Conservation (phyloP, 257 asterid species). For the Thymus mandschuricus region DNA sequence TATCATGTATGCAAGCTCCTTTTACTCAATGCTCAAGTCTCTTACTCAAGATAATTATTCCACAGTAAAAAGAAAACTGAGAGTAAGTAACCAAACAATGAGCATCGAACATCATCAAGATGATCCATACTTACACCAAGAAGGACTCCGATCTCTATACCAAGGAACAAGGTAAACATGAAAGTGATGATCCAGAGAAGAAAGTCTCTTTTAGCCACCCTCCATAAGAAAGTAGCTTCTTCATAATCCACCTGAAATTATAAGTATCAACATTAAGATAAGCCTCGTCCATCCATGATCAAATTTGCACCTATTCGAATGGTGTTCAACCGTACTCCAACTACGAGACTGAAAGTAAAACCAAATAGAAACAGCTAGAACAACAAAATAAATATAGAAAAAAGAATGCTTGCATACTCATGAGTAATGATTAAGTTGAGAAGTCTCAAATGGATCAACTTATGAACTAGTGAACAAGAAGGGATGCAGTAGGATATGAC, state of each 20-base stretch:
- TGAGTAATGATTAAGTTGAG: background rate
- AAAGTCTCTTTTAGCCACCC: conserved; percentile 92
- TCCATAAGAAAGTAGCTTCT: conserved; percentile 91
- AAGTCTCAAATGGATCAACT: conserved; percentile 13
- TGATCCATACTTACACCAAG: conserved; percentile 71
- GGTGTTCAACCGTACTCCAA: conserved; percentile 5
- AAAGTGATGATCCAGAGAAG: conserved; percentile 90
- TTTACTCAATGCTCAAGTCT: background rate
- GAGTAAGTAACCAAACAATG: background rate
- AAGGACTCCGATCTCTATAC: conserved; percentile 97
- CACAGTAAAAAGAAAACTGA: background rate
- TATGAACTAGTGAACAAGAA: conserved; percentile 3
- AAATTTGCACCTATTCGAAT: background rate
- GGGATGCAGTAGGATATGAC: background rate
- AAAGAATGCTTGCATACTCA: background rate
- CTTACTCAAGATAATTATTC: background rate
- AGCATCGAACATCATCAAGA: conserved; percentile 10
- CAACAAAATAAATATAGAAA: background rate
- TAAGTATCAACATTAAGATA: background rate
- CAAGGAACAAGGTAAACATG: conserved; percentile 79
- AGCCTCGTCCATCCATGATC: conserved; percentile 18
- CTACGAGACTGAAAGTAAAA: conserved; percentile 8
- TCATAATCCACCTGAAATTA: conserved; percentile 91
- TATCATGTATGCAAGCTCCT: background rate
- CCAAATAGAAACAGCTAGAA: conserved; percentile 5